Evolutionary conservation across 2,329 filamentous ascomycete species (phyloP).

Genomic region (Ophiosphaerella narmari): DNA sequence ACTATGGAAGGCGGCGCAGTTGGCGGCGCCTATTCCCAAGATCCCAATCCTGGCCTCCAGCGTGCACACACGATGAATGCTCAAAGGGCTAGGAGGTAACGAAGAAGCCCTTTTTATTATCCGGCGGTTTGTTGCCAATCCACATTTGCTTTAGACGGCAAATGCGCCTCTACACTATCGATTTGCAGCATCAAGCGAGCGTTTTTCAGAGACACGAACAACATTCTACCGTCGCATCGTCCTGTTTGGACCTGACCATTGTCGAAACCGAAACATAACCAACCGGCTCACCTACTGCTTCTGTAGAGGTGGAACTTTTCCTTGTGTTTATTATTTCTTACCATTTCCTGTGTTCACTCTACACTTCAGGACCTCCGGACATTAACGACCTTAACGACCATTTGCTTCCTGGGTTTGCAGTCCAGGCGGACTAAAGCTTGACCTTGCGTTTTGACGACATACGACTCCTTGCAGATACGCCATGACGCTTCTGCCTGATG

Average conservation of each 20-base stretch:
- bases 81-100: conserved; percentile 38
- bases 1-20: conserved; percentile 61
- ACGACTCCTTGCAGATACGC: conserved; percentile 43
- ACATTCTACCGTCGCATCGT: conserved; percentile 42
- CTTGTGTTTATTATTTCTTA: conserved; percentile 39
- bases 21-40: conserved; percentile 36
- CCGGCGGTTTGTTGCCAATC: conserved; percentile 26
- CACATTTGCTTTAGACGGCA: conserved; percentile 29
- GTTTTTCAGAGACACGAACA: conserved; percentile 18
- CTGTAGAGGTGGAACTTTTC: conserved; percentile 24
- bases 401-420: conserved; percentile 28
- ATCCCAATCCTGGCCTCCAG: conserved; percentile 39
- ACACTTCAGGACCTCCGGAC: conserved; percentile 35
- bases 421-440: conserved; percentile 33
- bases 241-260: conserved; percentile 64
- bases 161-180: conserved; percentile 20
- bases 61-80: conserved; percentile 37
- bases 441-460: conserved; percentile 40
- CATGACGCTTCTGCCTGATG: conserved; percentile 36
- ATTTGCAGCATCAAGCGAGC: conserved; percentile 25
- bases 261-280: conserved; percentile 33
- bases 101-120: conserved; percentile 9
- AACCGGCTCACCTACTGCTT: conserved; percentile 10
- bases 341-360: conserved; percentile 37
- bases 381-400: conserved; percentile 45